A percentile compares a stretch with the other conserved stretches of the same genome.
Conservation (phyloP, 2,329 filamentous ascomycete genomes). For the Colletotrichum sp. region DNA sequence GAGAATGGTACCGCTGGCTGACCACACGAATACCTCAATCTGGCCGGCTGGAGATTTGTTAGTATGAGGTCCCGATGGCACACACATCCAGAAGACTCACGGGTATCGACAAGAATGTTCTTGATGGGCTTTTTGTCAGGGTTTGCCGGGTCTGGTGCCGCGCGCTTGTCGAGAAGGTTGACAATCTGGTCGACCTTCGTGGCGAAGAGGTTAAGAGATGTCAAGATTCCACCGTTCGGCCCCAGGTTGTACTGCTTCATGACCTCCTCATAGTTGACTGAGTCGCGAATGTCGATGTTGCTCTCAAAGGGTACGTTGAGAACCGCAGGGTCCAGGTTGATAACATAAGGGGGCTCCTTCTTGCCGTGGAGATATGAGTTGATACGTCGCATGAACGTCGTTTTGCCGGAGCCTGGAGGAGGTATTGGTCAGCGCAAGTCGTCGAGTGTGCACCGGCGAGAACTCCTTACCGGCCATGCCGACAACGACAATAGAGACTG, state of each 20-base stretch:
- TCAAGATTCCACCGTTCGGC: constrained; percentile 95
- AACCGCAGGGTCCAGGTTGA: constrained; percentile 97
- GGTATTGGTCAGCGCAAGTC: neutral
- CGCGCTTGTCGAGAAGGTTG: constrained; percentile 85
- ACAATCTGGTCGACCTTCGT: constrained; percentile 98
- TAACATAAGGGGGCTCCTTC: constrained; percentile 85
- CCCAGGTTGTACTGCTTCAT: constrained; percentile 99
- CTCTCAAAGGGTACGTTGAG: constrained; percentile 91
- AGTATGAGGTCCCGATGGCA: neutral
- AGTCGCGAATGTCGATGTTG: constrained; percentile 99
- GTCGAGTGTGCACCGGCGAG: neutral
- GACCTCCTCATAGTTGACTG: constrained; percentile 98
- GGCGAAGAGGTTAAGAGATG: constrained; percentile 92
- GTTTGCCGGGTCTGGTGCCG: constrained; percentile 65
- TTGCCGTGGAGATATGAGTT: constrained; percentile 89
- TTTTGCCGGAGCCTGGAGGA: constrained; percentile 86
- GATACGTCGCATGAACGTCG: constrained; percentile 99
- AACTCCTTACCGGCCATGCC: constrained; percentile 83
- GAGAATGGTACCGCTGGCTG: constrained; percentile 90
- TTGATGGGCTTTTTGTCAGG: constrained; percentile 70
- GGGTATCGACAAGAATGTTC: constrained; percentile 92
- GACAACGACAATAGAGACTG: constrained; percentile 87
- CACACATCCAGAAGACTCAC: constrained; percentile 27
- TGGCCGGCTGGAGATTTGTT: constrained; percentile 67
- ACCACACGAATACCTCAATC: constrained; percentile 99